phyloP scores from a whole-genome alignment of 2,329 filamentous ascomycete species.

The Penicillium corylophilum region DNA sequence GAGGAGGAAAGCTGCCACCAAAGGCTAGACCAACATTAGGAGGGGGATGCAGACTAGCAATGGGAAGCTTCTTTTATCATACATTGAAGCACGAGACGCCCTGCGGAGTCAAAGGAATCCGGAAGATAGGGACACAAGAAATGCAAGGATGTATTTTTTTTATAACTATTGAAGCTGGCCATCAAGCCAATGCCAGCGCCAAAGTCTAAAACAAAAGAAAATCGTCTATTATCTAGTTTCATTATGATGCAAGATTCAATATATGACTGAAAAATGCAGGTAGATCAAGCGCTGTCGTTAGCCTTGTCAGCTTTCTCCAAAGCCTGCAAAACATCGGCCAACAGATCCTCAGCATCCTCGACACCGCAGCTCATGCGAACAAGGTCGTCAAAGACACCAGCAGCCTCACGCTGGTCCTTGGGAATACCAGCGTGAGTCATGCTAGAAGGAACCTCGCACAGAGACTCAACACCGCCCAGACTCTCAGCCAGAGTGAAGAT shows the following conservation, averaged over 20 bases:
- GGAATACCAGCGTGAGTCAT: conserved; percentile 99
- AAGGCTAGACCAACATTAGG: too few species aligned
- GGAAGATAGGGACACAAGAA: neutral
- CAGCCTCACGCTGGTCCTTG: conserved; percentile 81
- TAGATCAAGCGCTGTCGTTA: conserved; percentile 36
- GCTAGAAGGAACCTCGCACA: conserved; percentile 87
- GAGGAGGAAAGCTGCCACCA: too few species aligned
- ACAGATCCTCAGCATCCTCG: conserved; percentile 84
- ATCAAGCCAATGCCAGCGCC: neutral
- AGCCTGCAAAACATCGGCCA: conserved; percentile 77
- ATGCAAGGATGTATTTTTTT: neutral
- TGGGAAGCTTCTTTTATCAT: too few species aligned
- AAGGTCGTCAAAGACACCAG: conserved; percentile 92
- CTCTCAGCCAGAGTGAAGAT: conserved; percentile 94
- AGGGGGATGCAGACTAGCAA: too few species aligned
- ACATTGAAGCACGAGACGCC: too few species aligned
- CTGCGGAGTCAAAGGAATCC: too few species aligned
- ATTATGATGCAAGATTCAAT: conserved; percentile 12
- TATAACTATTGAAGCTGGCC: neutral
- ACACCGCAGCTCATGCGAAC: conserved; percentile 92
- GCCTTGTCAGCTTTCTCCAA: conserved; percentile 70
- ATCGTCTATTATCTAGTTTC: conserved; percentile 22
- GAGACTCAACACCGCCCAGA: conserved; percentile 85
- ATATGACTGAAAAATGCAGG: conserved; percentile 2
- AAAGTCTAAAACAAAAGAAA: conserved; percentile 9